Evolutionary conservation across 2,329 filamentous ascomycete species (phyloP), one percentile per base, ranked within the genome.

Genomic region (Teratosphaeria destructans): DNA sequence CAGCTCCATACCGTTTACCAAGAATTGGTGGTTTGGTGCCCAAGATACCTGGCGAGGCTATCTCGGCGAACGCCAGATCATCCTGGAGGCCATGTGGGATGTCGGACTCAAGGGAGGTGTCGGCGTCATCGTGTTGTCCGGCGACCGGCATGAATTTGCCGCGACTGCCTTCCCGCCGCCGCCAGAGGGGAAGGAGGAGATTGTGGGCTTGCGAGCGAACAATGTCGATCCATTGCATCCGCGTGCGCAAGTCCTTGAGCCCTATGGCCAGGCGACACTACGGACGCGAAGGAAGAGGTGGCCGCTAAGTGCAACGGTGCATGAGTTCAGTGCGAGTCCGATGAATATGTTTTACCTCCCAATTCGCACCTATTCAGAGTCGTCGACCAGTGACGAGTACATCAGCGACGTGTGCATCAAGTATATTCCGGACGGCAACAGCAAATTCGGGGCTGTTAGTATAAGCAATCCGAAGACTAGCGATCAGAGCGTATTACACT

Each of bases 41-140:
- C 81, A 86, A 62, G 94, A 99, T 71, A 97, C 94, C 0, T 99
- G 94, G 94, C 90, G 90, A 54, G 93, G 93, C 0, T 96, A 95
- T 73, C 79, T 96, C 1, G 77, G 81, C 55, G 94, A 99, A 77
- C 86, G 94, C 16, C 83, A 81, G 58, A 80, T 79, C 59, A 82
- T 97, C 29, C 85, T 99, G 14, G 88, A 96, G 72, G 89, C 90
- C 2, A 96, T 96, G 83, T 97, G 94, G 91, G 86, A 89, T 62
- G 86, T 88, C 0, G 86, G 89, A n/a, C 77, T 83, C 12, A 60
- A 64, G 8, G 82, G 84, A 5, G 88, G 89, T 6, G 78, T 88
- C 5, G 89, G 92, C 27, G 86, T 97, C 7, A 85, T 97, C 6
- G 79, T 97, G 12, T 79, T 99, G 11, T 94, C 88, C 16, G 94